Percentiles rank a stretch among this genome's conserved stretches.
These are phyloP conservation scores for Candida lessepsii DNA, from an alignment of 805 yeast species.

Conservation along the genomic window DNA sequence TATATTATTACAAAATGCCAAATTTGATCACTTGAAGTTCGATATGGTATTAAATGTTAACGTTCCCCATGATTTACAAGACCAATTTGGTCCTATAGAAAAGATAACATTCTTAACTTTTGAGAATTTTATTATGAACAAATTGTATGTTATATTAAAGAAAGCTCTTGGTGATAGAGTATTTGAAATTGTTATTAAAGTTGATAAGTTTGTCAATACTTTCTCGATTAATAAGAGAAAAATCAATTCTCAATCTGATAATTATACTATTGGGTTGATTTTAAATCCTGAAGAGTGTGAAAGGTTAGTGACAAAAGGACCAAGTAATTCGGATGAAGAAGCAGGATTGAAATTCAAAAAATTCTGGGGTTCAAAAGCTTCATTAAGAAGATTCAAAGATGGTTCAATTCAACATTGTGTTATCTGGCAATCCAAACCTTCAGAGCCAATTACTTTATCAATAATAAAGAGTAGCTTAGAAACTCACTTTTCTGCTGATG, in stretches of 20 bases:
- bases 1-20: conserved; percentile 65
- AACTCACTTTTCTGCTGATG: conserved; percentile 55
- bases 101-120: conserved; percentile 69
- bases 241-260: conserved; percentile 32
- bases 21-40: conserved; percentile 54
- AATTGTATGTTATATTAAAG: conserved; percentile 55
- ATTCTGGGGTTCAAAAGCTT: conserved; percentile 88
- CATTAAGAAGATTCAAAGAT: conserved; percentile 88
- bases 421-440: conserved; percentile 64
- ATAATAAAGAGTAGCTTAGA: conserved; percentile 64
- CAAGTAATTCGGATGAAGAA: conserved; percentile 58
- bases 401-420: conserved; percentile 90
- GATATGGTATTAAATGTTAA: conserved; percentile 63
- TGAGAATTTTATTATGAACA: conserved; percentile 63
- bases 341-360: conserved; percentile 61
- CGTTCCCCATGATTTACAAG: conserved; percentile 36
- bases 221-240: conserved; percentile 55
- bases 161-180: conserved; percentile 57
- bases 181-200: conserved; percentile 33
- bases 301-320: conserved; percentile 84
- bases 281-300: conserved; percentile 74
- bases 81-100: conserved; percentile 64
- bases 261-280: conserved; percentile 57
- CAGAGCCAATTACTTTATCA: conserved; percentile 61
- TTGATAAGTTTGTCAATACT: conserved; percentile 19